A percentile compares a stretch with the other conserved stretches of the same genome.
These are phyloP conservation scores for Candida nanaspora DNA, from an alignment of 805 yeast genomes.

Conservation along the genomic window DNA sequence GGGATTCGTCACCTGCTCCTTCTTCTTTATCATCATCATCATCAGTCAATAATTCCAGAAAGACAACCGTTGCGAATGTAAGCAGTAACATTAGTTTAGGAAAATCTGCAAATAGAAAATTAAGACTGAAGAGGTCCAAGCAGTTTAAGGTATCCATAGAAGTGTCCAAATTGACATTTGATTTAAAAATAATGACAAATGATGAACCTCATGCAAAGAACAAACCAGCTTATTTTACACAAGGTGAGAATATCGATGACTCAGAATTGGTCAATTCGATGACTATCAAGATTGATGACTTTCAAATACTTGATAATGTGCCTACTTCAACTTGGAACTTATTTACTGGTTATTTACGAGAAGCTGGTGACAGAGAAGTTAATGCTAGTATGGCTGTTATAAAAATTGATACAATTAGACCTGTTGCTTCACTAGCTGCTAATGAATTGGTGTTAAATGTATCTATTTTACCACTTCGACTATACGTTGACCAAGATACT, in stretches of 20 bases:
- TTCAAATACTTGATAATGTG: constrained; percentile 68
- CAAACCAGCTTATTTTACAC: constrained; percentile 17
- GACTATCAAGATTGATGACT: constrained; percentile 41
- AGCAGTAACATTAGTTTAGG: constrained; percentile 24
- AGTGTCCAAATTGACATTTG: constrained; percentile 43
- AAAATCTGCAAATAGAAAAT: constrained; percentile 28
- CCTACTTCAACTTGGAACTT: constrained; percentile 90
- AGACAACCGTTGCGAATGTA: constrained; percentile 2
- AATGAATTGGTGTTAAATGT: constrained; percentile 55
- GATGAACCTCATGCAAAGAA: constrained; percentile 25
- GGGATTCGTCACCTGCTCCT: constrained; percentile 3
- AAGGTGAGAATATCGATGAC: constrained; percentile 21
- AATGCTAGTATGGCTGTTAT: constrained; percentile 58
- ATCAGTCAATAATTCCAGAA: constrained; percentile 6
- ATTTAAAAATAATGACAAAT: constrained; percentile 36
- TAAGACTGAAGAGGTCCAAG: constrained; percentile 60
- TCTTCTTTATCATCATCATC: constrained; percentile 7
- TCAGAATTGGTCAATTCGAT: constrained; percentile 44
- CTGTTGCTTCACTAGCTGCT: constrained; percentile 56
- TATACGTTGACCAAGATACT: constrained; percentile 92
- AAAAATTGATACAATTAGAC: constrained; percentile 52
- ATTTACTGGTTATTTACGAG: constrained; percentile 62
- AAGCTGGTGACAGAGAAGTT: constrained; percentile 62
- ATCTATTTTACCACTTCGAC: constrained; percentile 61
- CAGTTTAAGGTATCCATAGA: constrained; percentile 53